Percentiles rank a stretch among this genome's conserved stretches.
phyloP scores from a whole-genome alignment of 1,284 basidiomycete genomes.

The Pseudozyma flocculosa region DNA sequence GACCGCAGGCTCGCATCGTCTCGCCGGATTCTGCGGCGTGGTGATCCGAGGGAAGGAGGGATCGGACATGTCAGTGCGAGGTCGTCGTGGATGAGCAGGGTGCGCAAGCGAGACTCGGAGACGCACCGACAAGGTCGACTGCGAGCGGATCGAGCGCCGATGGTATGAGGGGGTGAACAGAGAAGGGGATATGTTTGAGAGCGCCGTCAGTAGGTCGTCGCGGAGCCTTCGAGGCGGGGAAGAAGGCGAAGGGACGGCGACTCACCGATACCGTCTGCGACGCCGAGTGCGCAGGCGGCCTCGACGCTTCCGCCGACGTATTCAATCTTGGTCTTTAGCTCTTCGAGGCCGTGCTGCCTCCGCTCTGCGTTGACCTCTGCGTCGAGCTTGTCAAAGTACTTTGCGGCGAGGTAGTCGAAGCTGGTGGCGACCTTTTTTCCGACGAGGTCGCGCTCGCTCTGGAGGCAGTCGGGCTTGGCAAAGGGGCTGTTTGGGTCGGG shows the following conservation, averaged over 20 bases:
- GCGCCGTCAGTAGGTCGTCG: too few species aligned
- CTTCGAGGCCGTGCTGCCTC: slow-evolving; percentile 58
- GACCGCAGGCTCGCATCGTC: slow-evolving; percentile 96
- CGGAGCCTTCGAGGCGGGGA: too few species aligned
- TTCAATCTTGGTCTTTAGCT: slow-evolving; percentile 74
- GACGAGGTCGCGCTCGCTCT: slow-evolving; percentile 69
- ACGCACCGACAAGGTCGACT: slow-evolving; percentile 88
- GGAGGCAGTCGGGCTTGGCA: neutral
- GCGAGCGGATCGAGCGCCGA: neutral
- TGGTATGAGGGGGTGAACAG: slow-evolving; percentile 1
- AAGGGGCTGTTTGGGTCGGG: slow-evolving; percentile 65
- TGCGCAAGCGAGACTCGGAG: too few species aligned
- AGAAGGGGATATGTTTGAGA: too few species aligned
- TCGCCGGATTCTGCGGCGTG: slow-evolving; percentile 82
- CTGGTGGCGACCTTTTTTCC: slow-evolving; percentile 92
- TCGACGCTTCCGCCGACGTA: slow-evolving; percentile 98
- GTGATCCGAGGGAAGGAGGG: neutral
- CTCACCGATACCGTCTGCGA: slow-evolving; percentile 83
- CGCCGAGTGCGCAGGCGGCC: slow-evolving; percentile 91
- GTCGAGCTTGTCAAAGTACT: slow-evolving; percentile 79
- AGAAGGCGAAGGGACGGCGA: neutral
- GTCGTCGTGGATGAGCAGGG: too few species aligned
- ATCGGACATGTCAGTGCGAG: too few species aligned
- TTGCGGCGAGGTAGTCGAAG: slow-evolving; percentile 80
- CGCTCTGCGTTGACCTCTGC: slow-evolving; percentile 60